Conservation (phyloP, 345 rosid genomes). For the Boechera retrofracta region DNA sequence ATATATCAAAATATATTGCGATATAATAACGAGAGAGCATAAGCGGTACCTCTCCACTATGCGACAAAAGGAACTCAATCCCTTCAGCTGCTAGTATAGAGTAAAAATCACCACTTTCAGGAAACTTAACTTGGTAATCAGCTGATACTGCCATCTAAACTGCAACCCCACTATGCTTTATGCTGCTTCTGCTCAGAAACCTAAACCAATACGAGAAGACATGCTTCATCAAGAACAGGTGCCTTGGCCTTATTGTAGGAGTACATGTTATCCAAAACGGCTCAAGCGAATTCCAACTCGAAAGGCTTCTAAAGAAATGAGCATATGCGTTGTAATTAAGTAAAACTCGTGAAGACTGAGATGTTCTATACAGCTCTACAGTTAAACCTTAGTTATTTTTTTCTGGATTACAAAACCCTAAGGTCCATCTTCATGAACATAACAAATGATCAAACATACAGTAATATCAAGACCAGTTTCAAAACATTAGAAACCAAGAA, state of each 20-base stretch:
- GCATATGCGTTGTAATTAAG: not conserved
- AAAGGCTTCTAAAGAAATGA: slow-evolving; percentile 14
- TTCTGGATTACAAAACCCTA: slow-evolving; percentile 4
- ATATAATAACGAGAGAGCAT: not conserved
- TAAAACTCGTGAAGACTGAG: slow-evolving; percentile 7
- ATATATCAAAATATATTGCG: not conserved
- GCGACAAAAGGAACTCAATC: slow-evolving; percentile 64
- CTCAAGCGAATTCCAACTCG: not conserved
- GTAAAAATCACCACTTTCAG: slow-evolving; percentile 45
- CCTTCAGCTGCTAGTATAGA: slow-evolving; percentile 58
- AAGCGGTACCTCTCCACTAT: slow-evolving; percentile 54
- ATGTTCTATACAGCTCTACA: slow-evolving; percentile 11
- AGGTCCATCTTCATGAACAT: slow-evolving; percentile 16
- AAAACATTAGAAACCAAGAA: slow-evolving; percentile 23
- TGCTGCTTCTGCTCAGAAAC: slow-evolving; percentile 18
- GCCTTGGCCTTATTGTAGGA: slow-evolving; percentile 5
- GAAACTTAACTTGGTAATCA: slow-evolving; percentile 35
- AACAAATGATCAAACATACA: slow-evolving; percentile 31
- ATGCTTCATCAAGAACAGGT: slow-evolving; percentile 28
- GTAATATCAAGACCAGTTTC: not conserved
- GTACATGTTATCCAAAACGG: slow-evolving; percentile 10
- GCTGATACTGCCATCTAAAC: slow-evolving; percentile 49
- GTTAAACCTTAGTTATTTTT: not conserved
- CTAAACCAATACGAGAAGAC: slow-evolving; percentile 18
- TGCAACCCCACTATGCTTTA: slow-evolving; percentile 27